phyloP scores from a whole-genome alignment of 257 asterid species.

The Thymus quinquecostatus region DNA sequence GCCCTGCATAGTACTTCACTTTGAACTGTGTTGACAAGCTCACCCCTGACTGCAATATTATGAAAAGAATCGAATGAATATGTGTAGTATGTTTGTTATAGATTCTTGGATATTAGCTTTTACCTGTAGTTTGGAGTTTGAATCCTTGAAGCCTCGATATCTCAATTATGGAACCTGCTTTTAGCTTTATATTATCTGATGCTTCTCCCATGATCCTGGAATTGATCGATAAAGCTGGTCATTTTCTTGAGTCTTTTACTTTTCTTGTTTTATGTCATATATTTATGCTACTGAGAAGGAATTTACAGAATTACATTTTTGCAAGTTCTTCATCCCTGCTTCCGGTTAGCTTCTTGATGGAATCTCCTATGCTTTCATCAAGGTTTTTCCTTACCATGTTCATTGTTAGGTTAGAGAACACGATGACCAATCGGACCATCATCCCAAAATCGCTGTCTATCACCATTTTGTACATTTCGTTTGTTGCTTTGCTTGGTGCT shows the following conservation, averaged over 20 bases:
- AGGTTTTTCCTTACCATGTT: constrained; percentile 74
- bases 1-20: constrained; percentile 83
- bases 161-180: constrained; percentile 72
- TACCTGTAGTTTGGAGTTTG: constrained; percentile 75
- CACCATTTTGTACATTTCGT: constrained; percentile 66
- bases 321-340: constrained; percentile 69
- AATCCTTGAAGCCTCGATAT: constrained; percentile 77
- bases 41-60: constrained; percentile 58
- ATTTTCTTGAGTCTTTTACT: not conserved
- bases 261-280: not conserved
- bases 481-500: constrained; percentile 68
- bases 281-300: not conserved
- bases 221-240: constrained; percentile 29
- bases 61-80: constrained; percentile 12
- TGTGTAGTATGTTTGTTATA: not conserved
- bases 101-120: not conserved
- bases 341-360: constrained; percentile 79
- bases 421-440: constrained; percentile 65
- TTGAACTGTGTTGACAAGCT: constrained; percentile 63
- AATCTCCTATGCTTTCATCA: constrained; percentile 68
- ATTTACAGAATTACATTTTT: constrained; percentile 43
- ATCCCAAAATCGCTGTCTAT: constrained; percentile 63
- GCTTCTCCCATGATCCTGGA: constrained; percentile 79
- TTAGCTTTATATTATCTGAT: constrained; percentile 65
- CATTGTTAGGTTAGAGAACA: constrained; percentile 68